A percentile compares a stretch with the other conserved stretches of the same genome.
phyloP scores from a whole-genome alignment of 495 filamentous ascomycete genomes.

The Stereocaulon alpinum region DNA sequence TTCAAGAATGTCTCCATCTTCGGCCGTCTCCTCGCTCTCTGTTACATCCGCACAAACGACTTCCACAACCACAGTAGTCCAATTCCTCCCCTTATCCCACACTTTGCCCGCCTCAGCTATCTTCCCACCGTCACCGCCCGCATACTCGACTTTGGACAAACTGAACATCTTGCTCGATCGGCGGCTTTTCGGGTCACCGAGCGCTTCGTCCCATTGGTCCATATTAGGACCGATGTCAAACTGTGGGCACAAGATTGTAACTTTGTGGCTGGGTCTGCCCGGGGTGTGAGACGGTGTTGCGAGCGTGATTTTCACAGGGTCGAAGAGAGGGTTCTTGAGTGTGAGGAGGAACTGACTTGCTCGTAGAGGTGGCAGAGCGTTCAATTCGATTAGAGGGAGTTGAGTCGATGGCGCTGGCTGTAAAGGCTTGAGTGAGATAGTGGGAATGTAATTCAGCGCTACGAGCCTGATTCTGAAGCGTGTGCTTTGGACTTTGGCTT shows the following conservation, averaged over 20 bases:
- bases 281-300: slow-evolving; percentile 76
- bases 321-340: slow-evolving; percentile 88
- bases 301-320: slow-evolving; percentile 73
- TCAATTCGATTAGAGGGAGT: slow-evolving; percentile 29
- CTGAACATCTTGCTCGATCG: slow-evolving; percentile 32
- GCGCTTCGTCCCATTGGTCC: slow-evolving; percentile 91
- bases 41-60: slow-evolving; percentile 58
- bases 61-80: slow-evolving; percentile 85
- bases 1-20: slow-evolving; percentile 86
- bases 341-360: slow-evolving; percentile 79
- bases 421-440: slow-evolving; percentile 58
- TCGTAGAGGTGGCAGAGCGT: slow-evolving; percentile 50
- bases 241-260: slow-evolving; percentile 87
- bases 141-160: slow-evolving; percentile 30
- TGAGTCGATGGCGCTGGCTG: slow-evolving; percentile 31
- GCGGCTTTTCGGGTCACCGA: slow-evolving; percentile 33
- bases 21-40: slow-evolving; percentile 27
- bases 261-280: slow-evolving; percentile 61
- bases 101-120: slow-evolving; percentile 85
- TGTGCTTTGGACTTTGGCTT: slow-evolving; percentile 73
- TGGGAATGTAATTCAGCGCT: slow-evolving; percentile 80
- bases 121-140: slow-evolving; percentile 36
- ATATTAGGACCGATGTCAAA: slow-evolving; percentile 93
- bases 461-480: slow-evolving; percentile 84
- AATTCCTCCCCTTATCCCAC: slow-evolving; percentile 91